phyloP scores from a whole-genome alignment of 2,329 filamentous ascomycete species.

The Tolypocladium nubicola region DNA sequence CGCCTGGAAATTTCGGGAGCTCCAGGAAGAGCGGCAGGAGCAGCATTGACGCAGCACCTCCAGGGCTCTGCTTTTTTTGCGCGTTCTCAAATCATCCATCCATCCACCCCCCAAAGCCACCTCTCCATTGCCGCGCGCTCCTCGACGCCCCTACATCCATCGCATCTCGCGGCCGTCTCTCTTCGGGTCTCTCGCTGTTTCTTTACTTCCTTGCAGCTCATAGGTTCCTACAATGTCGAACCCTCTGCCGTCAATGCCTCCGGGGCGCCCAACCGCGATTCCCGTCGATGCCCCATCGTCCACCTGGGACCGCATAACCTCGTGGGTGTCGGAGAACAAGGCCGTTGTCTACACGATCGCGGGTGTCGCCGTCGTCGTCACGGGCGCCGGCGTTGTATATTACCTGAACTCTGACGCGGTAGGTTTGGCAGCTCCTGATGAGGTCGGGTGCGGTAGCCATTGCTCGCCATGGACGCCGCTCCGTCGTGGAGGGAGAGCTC shows the following conservation, averaged over 20 bases:
- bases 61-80: constrained; percentile 19
- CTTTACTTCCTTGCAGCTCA: constrained; percentile 7
- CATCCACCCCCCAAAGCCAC: constrained; percentile 13
- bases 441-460: background rate
- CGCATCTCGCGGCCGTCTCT: constrained; percentile 14
- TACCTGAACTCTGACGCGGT: constrained; percentile 61
- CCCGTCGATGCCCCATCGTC: constrained; percentile 51
- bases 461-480: background rate
- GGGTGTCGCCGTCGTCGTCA: constrained; percentile 84
- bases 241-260: constrained; percentile 38
- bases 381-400: constrained; percentile 85
- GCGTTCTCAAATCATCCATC: constrained; percentile 9
- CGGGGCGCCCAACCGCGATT: constrained; percentile 31
- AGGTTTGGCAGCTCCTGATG: constrained; percentile 12
- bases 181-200: constrained; percentile 13
- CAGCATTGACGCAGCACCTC: background rate
- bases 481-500: background rate
- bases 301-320: constrained; percentile 80
- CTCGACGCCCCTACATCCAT: constrained; percentile 17
- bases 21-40: background rate
- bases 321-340: constrained; percentile 94
- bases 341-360: constrained; percentile 92
- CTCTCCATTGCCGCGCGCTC: background rate
- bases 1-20: constrained; percentile 17
- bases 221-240: constrained; percentile 27